Evolutionary conservation across 345 rosid species (phyloP).

Genomic region (Eucalyptus guilfoylei): DNA sequence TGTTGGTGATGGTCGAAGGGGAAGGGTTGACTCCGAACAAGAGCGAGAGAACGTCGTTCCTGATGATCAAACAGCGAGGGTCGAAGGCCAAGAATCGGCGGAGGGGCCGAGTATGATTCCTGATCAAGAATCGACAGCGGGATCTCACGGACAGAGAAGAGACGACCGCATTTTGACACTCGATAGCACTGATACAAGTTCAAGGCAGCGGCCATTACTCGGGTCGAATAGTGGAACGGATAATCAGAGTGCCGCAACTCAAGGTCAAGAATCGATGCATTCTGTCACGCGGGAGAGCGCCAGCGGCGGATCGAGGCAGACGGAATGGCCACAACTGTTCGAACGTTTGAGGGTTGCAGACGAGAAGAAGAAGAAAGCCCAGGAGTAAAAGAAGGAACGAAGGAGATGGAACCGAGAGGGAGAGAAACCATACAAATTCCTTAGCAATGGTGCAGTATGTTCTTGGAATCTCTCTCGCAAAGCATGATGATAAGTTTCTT

Average conservation of each 20-base stretch:
- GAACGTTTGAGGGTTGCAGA: neutral
- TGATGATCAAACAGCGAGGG: neutral
- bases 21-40: neutral
- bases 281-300: no score
- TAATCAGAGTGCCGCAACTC: neutral
- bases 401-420: neutral
- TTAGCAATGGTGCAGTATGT: neutral
- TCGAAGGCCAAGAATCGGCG: neutral
- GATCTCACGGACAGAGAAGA: neutral
- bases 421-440: neutral
- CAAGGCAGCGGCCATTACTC: neutral
- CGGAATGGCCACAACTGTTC: neutral
- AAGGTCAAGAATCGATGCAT: neutral
- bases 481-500: neutral
- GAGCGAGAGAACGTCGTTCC: neutral
- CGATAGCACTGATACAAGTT: neutral
- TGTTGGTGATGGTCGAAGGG: neutral
- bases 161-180: neutral
- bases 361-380: neutral
- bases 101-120: neutral
- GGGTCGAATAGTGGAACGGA: neutral
- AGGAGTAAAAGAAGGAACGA: neutral
- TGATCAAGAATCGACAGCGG: neutral
- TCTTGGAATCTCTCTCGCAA: neutral
- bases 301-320: neutral